Percentiles rank a stretch among this genome's conserved stretches.
Conservation (phyloP, 2,329 filamentous ascomycete species). For the Hirsutella rhossiliensis region DNA sequence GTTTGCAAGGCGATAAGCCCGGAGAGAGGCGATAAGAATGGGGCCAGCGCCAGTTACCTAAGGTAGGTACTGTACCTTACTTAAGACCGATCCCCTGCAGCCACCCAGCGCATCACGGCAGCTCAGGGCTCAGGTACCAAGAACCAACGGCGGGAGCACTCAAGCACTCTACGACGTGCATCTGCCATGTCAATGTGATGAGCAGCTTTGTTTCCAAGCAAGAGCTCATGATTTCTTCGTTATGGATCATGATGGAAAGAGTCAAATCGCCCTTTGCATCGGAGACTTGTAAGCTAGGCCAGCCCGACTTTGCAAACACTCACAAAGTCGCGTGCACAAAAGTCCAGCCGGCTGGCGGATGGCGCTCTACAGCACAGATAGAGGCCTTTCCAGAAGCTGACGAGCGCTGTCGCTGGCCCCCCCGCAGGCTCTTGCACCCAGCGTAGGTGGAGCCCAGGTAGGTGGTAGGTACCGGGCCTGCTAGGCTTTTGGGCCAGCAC, state of each 20-base stretch:
- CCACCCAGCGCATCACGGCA: too few species aligned
- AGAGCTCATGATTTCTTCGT: too few species aligned
- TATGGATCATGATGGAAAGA: too few species aligned
- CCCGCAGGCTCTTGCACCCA: neutral
- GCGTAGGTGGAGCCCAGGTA: neutral
- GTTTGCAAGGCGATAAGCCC: neutral
- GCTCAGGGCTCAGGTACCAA: too few species aligned
- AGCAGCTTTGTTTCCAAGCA: too few species aligned
- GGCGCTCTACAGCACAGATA: neutral
- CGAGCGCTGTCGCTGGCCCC: neutral
- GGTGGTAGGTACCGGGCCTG: neutral
- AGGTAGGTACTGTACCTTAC: neutral
- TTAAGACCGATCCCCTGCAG: neutral
- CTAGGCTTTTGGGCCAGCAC: neutral
- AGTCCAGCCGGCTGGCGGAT: too few species aligned
- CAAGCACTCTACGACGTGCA: too few species aligned
- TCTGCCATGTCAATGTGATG: too few species aligned
- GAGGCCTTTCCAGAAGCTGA: neutral
- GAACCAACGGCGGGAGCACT: neutral
- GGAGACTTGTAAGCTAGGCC: too few species aligned
- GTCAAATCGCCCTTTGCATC: too few species aligned
- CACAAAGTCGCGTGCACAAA: too few species aligned
- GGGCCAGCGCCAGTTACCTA: neutral
- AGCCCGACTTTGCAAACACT: too few species aligned
- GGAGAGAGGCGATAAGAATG: slow-evolving; percentile 1